Conservation (phyloP, 257 asterid species). For the Apocynum venetum region DNA sequence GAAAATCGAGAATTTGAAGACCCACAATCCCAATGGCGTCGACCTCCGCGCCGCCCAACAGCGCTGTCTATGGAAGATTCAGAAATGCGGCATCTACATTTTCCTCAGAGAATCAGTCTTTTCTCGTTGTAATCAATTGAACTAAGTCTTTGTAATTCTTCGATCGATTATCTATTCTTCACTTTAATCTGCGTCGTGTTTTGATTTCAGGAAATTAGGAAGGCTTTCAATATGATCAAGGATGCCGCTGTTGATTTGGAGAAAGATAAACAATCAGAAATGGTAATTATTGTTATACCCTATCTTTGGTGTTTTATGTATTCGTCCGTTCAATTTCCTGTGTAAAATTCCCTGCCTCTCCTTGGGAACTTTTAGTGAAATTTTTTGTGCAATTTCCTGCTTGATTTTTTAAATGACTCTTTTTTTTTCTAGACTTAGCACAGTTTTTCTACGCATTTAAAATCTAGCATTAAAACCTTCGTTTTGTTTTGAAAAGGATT, state of each 20-base stretch:
- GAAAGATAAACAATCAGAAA: slow-evolving; percentile 51
- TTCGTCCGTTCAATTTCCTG: background rate
- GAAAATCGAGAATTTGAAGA: slow-evolving; percentile 1
- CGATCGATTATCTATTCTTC: background rate
- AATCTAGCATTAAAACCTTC: background rate
- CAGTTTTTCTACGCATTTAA: background rate
- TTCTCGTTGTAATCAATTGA: slow-evolving; percentile 41
- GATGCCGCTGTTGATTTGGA: slow-evolving; percentile 73
- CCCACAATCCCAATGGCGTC: slow-evolving; percentile 56
- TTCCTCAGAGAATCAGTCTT: slow-evolving; percentile 61
- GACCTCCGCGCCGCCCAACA: slow-evolving; percentile 61
- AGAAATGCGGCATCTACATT: slow-evolving; percentile 48
- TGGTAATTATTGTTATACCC: slow-evolving; percentile 50
- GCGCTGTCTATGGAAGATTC: slow-evolving; percentile 46
- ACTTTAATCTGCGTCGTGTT: background rate
- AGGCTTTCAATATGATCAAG: slow-evolving; percentile 51
- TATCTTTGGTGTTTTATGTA: slow-evolving; percentile 13
- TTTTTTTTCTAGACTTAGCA: background rate
- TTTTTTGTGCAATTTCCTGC: background rate
- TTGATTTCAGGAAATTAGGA: slow-evolving; percentile 69
- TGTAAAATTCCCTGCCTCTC: background rate
- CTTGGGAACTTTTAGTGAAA: background rate
- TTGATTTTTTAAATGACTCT: background rate
- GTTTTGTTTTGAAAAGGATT: background rate
- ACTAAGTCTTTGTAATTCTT: slow-evolving; percentile 4